These are phyloP conservation scores for Phytophthora ohioensis DNA, from an alignment of 352 stramenopile genomes.

Conservation along the genomic window DNA sequence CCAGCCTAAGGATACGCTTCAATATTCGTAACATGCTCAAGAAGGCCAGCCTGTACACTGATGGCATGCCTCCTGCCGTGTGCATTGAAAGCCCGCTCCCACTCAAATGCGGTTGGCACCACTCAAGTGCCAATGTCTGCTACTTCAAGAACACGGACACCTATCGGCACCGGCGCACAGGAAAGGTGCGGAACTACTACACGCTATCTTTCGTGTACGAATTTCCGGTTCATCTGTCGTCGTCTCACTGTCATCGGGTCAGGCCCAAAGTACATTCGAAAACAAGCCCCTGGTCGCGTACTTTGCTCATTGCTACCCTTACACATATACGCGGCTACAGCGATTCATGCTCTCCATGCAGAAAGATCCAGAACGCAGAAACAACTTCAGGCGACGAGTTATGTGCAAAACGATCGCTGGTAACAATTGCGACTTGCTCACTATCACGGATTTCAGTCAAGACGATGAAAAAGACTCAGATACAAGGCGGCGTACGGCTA, in stretches of 20 bases:
- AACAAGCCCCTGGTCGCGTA: constrained; percentile 54
- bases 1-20: constrained; percentile 66
- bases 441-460: constrained; percentile 84
- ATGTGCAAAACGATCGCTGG: constrained; percentile 87
- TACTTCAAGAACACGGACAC: constrained; percentile 86
- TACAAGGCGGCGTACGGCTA: constrained; percentile 47
- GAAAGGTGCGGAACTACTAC: constrained; percentile 65
- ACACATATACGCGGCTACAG: constrained; percentile 86
- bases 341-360: constrained; percentile 60
- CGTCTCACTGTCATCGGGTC: constrained; percentile 5
- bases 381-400: constrained; percentile 62
- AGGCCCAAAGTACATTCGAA: constrained; percentile 3
- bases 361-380: constrained; percentile 55
- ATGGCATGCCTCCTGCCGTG: constrained; percentile 87
- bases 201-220: constrained; percentile 86
- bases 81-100: constrained; percentile 48
- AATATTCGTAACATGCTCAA: constrained; percentile 92
- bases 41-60: constrained; percentile 85
- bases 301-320: constrained; percentile 88
- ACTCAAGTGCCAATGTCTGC: constrained; percentile 77
- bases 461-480: constrained; percentile 50
- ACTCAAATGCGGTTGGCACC: constrained; percentile 68
- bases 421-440: constrained; percentile 90
- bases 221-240: constrained; percentile 34
- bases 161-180: constrained; percentile 64